Evolutionary conservation across 192 early-diverging fungal species (phyloP).

Genomic region (Podila horticola): DNA sequence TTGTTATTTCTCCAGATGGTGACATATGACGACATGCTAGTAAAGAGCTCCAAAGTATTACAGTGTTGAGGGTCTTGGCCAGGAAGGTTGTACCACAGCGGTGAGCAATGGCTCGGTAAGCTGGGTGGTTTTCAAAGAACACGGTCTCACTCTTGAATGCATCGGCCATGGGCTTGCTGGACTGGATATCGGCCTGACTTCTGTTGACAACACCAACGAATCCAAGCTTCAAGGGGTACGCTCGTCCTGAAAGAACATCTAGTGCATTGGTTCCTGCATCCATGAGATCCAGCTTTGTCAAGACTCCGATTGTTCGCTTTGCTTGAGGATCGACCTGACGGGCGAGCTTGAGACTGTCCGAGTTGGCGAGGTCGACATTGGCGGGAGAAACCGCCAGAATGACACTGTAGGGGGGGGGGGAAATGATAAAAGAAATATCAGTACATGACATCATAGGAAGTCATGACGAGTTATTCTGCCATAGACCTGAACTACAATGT

Average conservation of each 20-base stretch:
- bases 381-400: conserved; percentile 86
- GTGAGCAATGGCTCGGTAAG: conserved; percentile 75
- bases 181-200: conserved; percentile 82
- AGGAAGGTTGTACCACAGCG: conserved; percentile 80
- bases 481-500: background rate
- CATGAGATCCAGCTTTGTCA: conserved; percentile 90
- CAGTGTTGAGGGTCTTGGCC: conserved; percentile 72
- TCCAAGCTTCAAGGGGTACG: conserved; percentile 80
- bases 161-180: conserved; percentile 76
- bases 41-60: conserved; percentile 11
- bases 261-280: conserved; percentile 85
- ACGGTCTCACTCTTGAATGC: conserved; percentile 72
- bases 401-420: conserved; percentile 61
- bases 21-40: background rate
- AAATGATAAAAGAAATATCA: background rate
- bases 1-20: background rate
- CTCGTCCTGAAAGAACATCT: conserved; percentile 80
- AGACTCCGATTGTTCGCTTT: conserved; percentile 80
- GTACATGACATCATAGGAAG: background rate
- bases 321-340: conserved; percentile 86
- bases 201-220: conserved; percentile 88
- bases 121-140: conserved; percentile 77
- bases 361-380: conserved; percentile 84
- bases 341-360: conserved; percentile 87
- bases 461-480: background rate